Evolutionary conservation across 2,329 filamentous ascomycete genomes (phyloP).

Genomic region (Nakataea oryzae): DNA sequence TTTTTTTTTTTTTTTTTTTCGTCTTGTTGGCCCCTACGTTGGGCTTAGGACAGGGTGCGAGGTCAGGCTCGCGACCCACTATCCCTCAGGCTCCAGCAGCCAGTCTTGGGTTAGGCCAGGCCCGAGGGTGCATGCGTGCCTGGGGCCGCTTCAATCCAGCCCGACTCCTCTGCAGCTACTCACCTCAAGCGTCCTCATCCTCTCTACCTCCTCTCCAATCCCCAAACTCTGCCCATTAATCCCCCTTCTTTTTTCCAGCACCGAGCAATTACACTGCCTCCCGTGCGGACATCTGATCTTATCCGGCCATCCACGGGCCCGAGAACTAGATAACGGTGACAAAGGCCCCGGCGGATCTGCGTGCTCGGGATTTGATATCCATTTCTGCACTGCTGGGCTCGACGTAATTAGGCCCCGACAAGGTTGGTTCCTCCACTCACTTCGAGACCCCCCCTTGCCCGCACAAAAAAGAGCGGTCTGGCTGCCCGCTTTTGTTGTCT

Average conservation of each 20-base stretch:
- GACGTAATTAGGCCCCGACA: neutral
- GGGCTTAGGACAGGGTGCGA: neutral
- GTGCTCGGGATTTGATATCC: neutral
- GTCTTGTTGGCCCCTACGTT: neutral
- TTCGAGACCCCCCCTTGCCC: neutral
- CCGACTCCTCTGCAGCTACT: neutral
- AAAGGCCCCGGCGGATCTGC: neutral
- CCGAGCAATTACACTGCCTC: neutral
- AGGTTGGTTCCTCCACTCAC: neutral
- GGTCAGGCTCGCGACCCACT: neutral
- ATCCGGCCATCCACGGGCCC: neutral
- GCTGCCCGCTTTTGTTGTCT: neutral
- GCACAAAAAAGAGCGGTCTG: neutral
- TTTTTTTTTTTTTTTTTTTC: neutral
- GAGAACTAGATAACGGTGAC: neutral
- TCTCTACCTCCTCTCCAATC: neutral
- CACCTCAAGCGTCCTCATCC: neutral
- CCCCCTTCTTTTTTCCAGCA: neutral
- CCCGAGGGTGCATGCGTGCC: neutral
- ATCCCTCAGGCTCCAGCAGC: neutral
- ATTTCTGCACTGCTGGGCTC: neutral
- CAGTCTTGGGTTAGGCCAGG: neutral
- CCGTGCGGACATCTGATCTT: neutral
- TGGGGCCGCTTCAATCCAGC: neutral
- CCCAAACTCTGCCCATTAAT: neutral